phyloP scores from a whole-genome alignment of 495 filamentous ascomycete genomes.

The Aspergillus bertholletiae region DNA sequence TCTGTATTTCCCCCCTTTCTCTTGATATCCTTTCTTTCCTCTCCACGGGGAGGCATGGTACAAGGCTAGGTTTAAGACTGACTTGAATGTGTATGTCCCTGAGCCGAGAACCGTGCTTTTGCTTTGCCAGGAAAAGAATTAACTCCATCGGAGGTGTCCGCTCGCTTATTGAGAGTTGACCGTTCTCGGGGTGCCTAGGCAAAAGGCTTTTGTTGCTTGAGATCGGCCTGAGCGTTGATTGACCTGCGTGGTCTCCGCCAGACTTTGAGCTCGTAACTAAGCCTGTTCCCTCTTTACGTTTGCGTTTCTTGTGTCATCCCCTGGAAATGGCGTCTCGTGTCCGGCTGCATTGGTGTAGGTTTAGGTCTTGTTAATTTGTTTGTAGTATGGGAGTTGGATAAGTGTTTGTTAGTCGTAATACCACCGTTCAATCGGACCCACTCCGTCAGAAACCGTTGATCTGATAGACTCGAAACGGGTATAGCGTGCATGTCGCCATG shows the following conservation, averaged over 20 bases:
- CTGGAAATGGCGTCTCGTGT: conserved; percentile 1
- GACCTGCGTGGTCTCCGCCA: not conserved
- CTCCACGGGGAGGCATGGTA: not conserved
- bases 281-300: not conserved
- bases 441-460: not conserved
- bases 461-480: not conserved
- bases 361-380: not conserved
- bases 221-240: conserved; percentile 3
- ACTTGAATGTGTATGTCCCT: conserved; percentile 11
- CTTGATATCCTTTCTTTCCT: not conserved
- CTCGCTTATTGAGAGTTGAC: not conserved
- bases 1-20: not conserved
- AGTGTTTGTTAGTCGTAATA: not conserved
- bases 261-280: conserved; percentile 7
- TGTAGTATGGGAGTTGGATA: conserved; percentile 5
- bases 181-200: not conserved
- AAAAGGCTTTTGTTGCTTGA: not conserved
- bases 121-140: not conserved
- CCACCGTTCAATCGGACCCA: not conserved
- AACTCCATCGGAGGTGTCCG: not conserved
- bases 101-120: not conserved
- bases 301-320: not conserved
- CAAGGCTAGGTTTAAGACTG: conserved; percentile 15
- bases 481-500: not conserved
- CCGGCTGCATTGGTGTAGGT: conserved; percentile 4